Conservation (phyloP, 2,329 filamentous ascomycete genomes). For the Venturia asperata region DNA sequence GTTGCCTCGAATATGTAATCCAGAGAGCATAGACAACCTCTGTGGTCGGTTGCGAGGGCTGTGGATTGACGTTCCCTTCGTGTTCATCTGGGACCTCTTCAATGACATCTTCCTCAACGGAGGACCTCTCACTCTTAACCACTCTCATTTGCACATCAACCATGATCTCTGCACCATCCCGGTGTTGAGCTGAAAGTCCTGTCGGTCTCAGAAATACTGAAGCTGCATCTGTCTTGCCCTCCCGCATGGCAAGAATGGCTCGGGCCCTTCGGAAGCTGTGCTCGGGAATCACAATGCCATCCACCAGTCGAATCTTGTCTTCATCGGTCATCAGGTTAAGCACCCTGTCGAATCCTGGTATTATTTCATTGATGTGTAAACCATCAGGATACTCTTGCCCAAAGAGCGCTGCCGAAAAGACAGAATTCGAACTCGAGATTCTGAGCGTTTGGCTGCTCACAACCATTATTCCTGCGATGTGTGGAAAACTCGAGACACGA, state of each 20-base stretch:
- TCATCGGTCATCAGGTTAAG: slow-evolving; percentile 76
- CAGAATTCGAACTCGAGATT: slow-evolving; percentile 88
- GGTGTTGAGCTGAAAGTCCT: slow-evolving; percentile 76
- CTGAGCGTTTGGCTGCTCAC: slow-evolving; percentile 69
- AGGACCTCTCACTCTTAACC: slow-evolving; percentile 68
- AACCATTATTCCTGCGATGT: slow-evolving; percentile 95
- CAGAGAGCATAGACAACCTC: slow-evolving; percentile 92
- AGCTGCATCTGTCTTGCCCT: slow-evolving; percentile 69
- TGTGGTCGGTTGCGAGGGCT: slow-evolving; percentile 47
- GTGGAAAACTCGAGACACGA: slow-evolving; percentile 86
- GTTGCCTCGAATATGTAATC: slow-evolving; percentile 92
- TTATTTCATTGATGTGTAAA: slow-evolving; percentile 67
- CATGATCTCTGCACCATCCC: slow-evolving; percentile 85
- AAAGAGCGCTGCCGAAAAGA: slow-evolving; percentile 88
- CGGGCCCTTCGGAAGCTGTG: slow-evolving; percentile 89
- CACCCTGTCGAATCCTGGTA: slow-evolving; percentile 81
- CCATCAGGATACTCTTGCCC: slow-evolving; percentile 80
- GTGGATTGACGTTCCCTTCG: slow-evolving; percentile 19
- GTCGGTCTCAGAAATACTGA: slow-evolving; percentile 76
- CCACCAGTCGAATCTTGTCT: slow-evolving; percentile 72
- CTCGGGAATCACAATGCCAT: slow-evolving; percentile 95
- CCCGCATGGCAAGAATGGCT: slow-evolving; percentile 73
- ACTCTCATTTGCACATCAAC: slow-evolving; percentile 96
- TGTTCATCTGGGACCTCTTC: slow-evolving; percentile 45
- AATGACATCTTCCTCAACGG: slow-evolving; percentile 52